Base-by-base conservation (phyloP, 495 filamentous ascomycete genomes). In the Aspergillus incahuasiensis region DNA sequence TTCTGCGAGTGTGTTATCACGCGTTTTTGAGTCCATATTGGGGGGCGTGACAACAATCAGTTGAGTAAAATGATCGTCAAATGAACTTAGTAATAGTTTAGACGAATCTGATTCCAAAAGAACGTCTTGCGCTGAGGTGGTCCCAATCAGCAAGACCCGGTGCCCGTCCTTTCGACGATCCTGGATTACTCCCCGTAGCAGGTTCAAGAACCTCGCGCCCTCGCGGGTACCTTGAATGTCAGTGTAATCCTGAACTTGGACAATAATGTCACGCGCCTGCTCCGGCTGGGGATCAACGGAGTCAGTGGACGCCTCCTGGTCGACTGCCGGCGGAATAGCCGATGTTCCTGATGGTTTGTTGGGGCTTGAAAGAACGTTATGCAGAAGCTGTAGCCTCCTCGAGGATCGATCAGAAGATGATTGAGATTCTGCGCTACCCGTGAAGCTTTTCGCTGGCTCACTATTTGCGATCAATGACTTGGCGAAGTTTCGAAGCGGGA, bases 211-310 rank as follows among this genome's bases (percentile, higher is more conserved):
- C 25, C 74, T 77, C 0, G 79, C 65, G n/a, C 89, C 86, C 18
- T 84, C 79, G 8, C 74, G 63, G 1, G 87, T 84, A 49, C 74
- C 72, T 59, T 78, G 80, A 12, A 97, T 75, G 41, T 94, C 88
- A 22, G 82, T 82, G 62, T 90, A 90, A 64, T 96, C 91, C 60
- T 86, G 82, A 9, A 97, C 69, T 46, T 91, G 86, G 8, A 98
- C 72, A 54, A 97, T 89, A n/a, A 77, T 65, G 38, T 72, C 77
- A 38, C 66, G 65, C 30, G 60, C 30, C 19, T 64, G 59, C n/a
- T 46, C 49, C 39, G 54, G 52, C n/a, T 61, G 59, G 20, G 28
- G 34, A 18, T 48, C 25, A 53, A 64, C 66, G 21, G 58, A 41
- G 6, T 39, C 19, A 16, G 57, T 54, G 25, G 57, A 24, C 28